phyloP scores from a whole-genome alignment of 371 early-diverging fungal species.

The Mortierella sp. region DNA sequence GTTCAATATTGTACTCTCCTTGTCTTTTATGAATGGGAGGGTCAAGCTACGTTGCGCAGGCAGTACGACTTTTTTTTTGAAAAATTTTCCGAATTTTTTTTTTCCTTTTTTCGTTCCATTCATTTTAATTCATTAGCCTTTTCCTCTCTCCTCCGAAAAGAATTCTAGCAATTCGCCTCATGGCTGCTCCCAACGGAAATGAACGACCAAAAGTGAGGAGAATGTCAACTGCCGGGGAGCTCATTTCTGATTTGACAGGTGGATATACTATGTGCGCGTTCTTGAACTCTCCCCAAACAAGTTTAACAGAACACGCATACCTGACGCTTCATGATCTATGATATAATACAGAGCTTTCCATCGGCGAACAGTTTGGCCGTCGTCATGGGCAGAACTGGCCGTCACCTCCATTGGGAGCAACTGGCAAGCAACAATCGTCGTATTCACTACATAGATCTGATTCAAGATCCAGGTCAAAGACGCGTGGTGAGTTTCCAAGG shows the following conservation, averaged over 20 bases:
- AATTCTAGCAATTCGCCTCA: neutral
- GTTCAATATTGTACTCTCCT: conserved; percentile 15
- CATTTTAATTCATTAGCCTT: too few relatives aligned
- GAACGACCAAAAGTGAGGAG: neutral
- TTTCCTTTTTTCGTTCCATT: too few relatives aligned
- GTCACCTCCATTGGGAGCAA: neutral
- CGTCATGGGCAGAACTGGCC: conserved; percentile 52
- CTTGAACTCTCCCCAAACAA: too few relatives aligned
- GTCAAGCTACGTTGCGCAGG: too few relatives aligned
- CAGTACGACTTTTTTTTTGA: too few relatives aligned
- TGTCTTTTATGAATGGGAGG: neutral
- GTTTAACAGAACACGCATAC: neutral
- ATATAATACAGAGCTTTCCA: conserved; percentile 17
- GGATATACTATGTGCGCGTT: neutral
- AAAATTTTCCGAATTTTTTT: too few relatives aligned
- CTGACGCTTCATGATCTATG: conserved; percentile 8
- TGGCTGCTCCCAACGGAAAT: neutral
- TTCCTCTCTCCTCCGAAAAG: too few relatives aligned
- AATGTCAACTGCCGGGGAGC: neutral
- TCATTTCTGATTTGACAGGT: neutral
- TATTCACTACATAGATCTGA: conserved; percentile 18
- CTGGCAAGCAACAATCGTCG: neutral
- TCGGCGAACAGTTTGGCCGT: conserved; percentile 49
- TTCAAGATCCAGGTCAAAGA: conserved; percentile 22
- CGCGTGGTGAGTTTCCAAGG: conserved; percentile 8